Evolutionary conservation across 1,284 basidiomycete genomes (phyloP).

Genomic region (Moniliophthora roreri): DNA sequence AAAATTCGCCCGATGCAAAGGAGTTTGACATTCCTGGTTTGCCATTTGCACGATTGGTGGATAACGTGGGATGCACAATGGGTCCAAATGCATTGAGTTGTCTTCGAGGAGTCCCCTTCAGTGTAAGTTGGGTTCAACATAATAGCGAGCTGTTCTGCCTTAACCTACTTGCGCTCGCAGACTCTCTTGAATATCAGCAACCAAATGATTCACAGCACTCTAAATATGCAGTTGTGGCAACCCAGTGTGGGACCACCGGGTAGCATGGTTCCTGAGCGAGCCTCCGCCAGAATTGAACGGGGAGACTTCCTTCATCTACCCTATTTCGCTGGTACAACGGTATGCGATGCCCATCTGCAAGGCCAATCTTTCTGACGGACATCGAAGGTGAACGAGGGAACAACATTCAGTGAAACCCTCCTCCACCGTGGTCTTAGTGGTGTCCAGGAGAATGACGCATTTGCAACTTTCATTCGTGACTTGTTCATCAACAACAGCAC

Average conservation of each 20-base stretch:
- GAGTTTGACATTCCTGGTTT: constrained; percentile 56
- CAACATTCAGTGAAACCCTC: constrained; percentile 38
- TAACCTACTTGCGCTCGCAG: constrained; percentile 24
- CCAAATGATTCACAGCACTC: constrained; percentile 38
- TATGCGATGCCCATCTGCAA: constrained; percentile 22
- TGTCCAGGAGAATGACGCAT: constrained; percentile 35
- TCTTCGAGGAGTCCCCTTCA: constrained; percentile 47
- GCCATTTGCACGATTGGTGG: constrained; percentile 49
- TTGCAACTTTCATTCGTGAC: constrained; percentile 44
- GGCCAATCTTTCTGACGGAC: background rate
- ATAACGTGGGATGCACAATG: constrained; percentile 44
- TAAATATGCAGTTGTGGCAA: constrained; percentile 60
- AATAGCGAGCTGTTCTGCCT: no score
- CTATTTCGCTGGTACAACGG: constrained; percentile 55
- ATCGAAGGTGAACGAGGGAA: constrained; percentile 55
- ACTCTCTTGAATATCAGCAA: constrained; percentile 48
- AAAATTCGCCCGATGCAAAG: constrained; percentile 50
- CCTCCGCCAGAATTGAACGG: constrained; percentile 44
- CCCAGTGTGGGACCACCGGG: constrained; percentile 53
- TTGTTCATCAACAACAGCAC: constrained; percentile 52
- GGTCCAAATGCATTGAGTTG: constrained; percentile 44
- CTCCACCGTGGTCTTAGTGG: constrained; percentile 34
- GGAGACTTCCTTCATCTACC: constrained; percentile 57
- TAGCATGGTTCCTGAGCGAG: constrained; percentile 48
- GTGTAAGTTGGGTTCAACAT: constrained; percentile 28